Evolutionary conservation across 2,329 filamentous ascomycete species (phyloP), one percentile per base, ranked within the genome.

Genomic region (Fusarium anguioides): DNA sequence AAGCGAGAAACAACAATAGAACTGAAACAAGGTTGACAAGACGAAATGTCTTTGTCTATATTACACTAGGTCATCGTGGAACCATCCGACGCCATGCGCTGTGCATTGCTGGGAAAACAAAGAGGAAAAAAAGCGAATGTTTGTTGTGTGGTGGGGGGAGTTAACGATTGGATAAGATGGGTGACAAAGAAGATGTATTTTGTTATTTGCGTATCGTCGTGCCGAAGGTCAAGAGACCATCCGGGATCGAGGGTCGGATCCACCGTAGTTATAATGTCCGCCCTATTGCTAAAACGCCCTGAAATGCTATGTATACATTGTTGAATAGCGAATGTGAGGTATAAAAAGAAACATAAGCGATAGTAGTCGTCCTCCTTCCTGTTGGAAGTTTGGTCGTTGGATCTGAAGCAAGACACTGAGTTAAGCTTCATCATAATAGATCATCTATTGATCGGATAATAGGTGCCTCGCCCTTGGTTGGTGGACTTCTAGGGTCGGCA

Each of bases 361-460:
- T 42, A 37, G 46, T 49, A 50, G 29, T 60, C 39, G 59, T 63
- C 39, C 26, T 39, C 18, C 26, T 37, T 62, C 42, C 31, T 18
- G 24, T 18, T 17, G 39, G 42, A 68, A 39, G 46, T 60, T 40
- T 20, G 24, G 40, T 31, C 26, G 24, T 68, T 44, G 50, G 42
- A 39, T 21, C 27, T 6, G 51, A 51, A 46, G 33, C 23, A 17
- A 41, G 42, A 51, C 44, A 24, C 31, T 27, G n/a, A 35, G 35
- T 36, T 41, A 31, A 33, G 49, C 36, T 55, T 61, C 50, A 52
- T 82, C 83, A 94, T 77, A 94, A 81, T 49, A 93, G 82, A 73
- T 94, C 91, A 75, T 92, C 90, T 72, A 95, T 95, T 59, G 90
- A 94, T 56, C 91, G 84, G 49, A 89, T 87, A 62, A 95, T 94